A percentile compares a stretch with the other conserved stretches of the same genome.
These are phyloP conservation scores for Podospora pseudoanserina DNA, from an alignment of 495 filamentous ascomycete species.

Conservation along the genomic window DNA sequence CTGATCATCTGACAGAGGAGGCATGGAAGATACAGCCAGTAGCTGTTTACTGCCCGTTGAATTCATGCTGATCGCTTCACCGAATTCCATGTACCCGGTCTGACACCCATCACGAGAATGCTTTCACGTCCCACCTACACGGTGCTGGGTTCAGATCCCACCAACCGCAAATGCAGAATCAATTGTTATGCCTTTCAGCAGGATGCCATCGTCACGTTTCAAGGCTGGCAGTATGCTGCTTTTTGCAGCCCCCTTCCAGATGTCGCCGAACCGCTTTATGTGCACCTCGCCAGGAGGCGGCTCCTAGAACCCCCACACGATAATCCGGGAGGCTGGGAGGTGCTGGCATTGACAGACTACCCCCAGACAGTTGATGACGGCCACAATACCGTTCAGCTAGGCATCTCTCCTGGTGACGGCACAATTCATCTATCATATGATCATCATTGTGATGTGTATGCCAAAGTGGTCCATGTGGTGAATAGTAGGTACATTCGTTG, in stretches of 20 bases:
- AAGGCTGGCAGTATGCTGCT: conserved; percentile 45
- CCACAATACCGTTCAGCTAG: conserved; percentile 50
- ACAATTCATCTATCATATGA: conserved; percentile 49
- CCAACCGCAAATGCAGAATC: conserved; percentile 36
- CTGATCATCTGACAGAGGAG: not conserved
- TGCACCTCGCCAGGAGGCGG: conserved; percentile 43
- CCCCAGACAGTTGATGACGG: conserved; percentile 47
- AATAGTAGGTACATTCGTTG: conserved; percentile 6
- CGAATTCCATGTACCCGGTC: not conserved
- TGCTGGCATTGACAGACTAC: conserved; percentile 45
- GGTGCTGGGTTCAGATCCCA: conserved; percentile 36
- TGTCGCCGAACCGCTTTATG: conserved; percentile 34
- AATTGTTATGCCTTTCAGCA: conserved; percentile 47
- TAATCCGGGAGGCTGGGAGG: conserved; percentile 35
- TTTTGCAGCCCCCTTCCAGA: conserved; percentile 37
- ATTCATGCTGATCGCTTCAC: conserved; percentile 6
- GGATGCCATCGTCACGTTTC: conserved; percentile 37
- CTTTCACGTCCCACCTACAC: conserved; percentile 28
- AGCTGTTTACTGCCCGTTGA: too few relatives aligned
- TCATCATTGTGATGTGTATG: conserved; percentile 43
- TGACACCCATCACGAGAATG: conserved; percentile 15
- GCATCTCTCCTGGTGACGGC: conserved; percentile 45
- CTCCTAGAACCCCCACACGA: conserved; percentile 22
- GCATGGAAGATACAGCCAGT: too few relatives aligned
- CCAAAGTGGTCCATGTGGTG: not conserved